Conservation (phyloP, 1,284 basidiomycete genomes). For the Rhodotorula sp. region DNA sequence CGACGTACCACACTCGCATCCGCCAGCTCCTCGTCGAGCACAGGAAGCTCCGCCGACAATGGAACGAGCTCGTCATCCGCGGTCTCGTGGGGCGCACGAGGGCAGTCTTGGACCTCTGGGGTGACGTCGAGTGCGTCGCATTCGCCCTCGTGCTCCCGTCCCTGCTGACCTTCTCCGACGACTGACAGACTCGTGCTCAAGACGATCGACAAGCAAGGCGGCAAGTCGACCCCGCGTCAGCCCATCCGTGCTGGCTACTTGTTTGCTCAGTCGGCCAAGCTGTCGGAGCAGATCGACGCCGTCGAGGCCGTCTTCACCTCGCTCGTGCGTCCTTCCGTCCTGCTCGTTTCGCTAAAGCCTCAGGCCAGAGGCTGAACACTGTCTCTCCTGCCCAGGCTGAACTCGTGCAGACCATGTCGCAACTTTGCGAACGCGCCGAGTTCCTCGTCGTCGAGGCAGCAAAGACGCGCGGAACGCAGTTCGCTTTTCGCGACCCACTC, state of each 20-base stretch:
- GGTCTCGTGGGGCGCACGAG: constrained; percentile 28
- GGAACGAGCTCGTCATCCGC: constrained; percentile 37
- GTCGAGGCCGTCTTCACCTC: constrained; percentile 32
- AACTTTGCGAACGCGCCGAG: constrained; percentile 32
- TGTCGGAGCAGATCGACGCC: constrained; percentile 32
- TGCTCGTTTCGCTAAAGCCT: neutral
- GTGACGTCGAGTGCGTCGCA: constrained; percentile 35
- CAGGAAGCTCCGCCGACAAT: constrained; percentile 27
- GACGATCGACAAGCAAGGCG: constrained; percentile 11
- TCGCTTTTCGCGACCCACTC: constrained; percentile 43
- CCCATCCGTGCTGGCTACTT: constrained; percentile 32
- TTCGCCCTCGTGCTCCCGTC: neutral
- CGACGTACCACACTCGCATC: constrained; percentile 35
- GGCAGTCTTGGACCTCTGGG: constrained; percentile 37
- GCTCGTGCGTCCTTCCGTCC: constrained; percentile 20
- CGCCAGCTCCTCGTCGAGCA: constrained; percentile 33
- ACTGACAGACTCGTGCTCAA: constrained; percentile 16
- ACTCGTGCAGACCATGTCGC: constrained; percentile 16
- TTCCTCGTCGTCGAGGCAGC: constrained; percentile 40
- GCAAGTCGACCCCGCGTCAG: neutral
- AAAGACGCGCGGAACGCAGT: constrained; percentile 31
- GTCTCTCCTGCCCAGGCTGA: constrained; percentile 6
- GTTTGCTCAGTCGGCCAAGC: constrained; percentile 28
- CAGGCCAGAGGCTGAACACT: no score
- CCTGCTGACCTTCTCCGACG: neutral